phyloP scores from a whole-genome alignment of 208 protist genomes.

The Porcisia hertigi region DNA sequence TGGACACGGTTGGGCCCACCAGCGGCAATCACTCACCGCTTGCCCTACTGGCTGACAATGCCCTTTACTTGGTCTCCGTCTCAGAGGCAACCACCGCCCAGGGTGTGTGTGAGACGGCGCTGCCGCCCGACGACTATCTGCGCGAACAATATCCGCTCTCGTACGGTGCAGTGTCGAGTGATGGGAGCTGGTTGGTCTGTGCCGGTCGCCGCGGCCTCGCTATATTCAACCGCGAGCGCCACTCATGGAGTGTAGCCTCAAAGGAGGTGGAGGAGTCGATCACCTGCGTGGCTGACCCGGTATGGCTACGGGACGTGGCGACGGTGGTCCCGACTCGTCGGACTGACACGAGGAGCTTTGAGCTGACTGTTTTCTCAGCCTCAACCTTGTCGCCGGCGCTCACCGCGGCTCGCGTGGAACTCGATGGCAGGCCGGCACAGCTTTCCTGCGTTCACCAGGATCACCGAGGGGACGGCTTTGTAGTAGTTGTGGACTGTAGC shows the following conservation, averaged over 20 bases:
- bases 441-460: constrained; percentile 41
- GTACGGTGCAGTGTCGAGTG: constrained; percentile 54
- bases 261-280: constrained; percentile 37
- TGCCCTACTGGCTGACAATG: constrained; percentile 32
- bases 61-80: constrained; percentile 32
- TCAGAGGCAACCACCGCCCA: constrained; percentile 19
- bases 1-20: constrained; percentile 34
- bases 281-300: constrained; percentile 52
- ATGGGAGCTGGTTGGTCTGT: constrained; percentile 47
- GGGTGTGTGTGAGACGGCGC: constrained; percentile 25
- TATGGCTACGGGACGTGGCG: constrained; percentile 53
- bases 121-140: constrained; percentile 40
- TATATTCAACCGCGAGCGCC: constrained; percentile 40
- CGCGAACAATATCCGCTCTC: constrained; percentile 56
- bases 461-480: constrained; percentile 38
- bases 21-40: constrained; percentile 40
- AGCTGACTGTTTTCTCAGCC: constrained; percentile 38
- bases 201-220: constrained; percentile 46
- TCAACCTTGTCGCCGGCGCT: constrained; percentile 29
- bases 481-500: constrained; percentile 37
- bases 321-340: constrained; percentile 42
- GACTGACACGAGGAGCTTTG: constrained; percentile 28
- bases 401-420: constrained; percentile 24
- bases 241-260: constrained; percentile 45
- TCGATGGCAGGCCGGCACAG: constrained; percentile 35